Evolutionary conservation across 352 stramenopile species (phyloP).

Genomic region (Phytophthora chlamydospora): DNA sequence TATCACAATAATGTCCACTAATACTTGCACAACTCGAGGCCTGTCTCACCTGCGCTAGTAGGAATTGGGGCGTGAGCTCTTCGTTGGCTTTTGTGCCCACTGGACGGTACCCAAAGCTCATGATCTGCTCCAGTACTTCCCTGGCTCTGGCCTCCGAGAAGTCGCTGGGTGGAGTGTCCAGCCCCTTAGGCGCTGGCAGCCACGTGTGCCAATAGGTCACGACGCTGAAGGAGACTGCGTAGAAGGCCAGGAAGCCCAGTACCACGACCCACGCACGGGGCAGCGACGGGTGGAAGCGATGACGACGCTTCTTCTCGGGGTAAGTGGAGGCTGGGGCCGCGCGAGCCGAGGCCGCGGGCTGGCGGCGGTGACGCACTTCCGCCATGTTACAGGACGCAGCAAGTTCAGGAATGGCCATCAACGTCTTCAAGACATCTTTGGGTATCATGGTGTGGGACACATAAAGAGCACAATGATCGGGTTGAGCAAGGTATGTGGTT

Average conservation of each 20-base stretch:
- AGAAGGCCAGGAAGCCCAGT: conserved; percentile 52
- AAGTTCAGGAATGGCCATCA: conserved; percentile 13
- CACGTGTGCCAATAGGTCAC: conserved; percentile 59
- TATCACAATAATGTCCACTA: conserved; percentile 4
- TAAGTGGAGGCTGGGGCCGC: not conserved
- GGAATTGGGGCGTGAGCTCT: conserved; percentile 59
- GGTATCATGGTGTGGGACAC: too few species aligned
- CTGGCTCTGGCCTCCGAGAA: conserved; percentile 71
- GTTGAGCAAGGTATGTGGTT: too few species aligned
- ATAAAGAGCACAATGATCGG: too few species aligned
- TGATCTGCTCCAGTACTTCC: conserved; percentile 65
- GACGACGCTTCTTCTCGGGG: conserved; percentile 14
- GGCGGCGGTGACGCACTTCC: conserved; percentile 35
- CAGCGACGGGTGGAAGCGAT: conserved; percentile 24
- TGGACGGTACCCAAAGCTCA: conserved; percentile 74
- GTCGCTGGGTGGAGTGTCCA: conserved; percentile 40
- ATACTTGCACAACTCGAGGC: conserved; percentile 1
- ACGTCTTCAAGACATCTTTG: too few species aligned
- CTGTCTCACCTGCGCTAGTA: conserved; percentile 45
- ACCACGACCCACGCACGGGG: conserved; percentile 39
- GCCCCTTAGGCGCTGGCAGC: conserved; percentile 48
- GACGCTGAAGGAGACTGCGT: conserved; percentile 37
- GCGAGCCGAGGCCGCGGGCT: not conserved
- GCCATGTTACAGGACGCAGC: conserved; percentile 23
- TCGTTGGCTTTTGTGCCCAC: conserved; percentile 74